Base-by-base conservation (phyloP, 1,284 basidiomycete species). In the Abortiporus biennis region DNA sequence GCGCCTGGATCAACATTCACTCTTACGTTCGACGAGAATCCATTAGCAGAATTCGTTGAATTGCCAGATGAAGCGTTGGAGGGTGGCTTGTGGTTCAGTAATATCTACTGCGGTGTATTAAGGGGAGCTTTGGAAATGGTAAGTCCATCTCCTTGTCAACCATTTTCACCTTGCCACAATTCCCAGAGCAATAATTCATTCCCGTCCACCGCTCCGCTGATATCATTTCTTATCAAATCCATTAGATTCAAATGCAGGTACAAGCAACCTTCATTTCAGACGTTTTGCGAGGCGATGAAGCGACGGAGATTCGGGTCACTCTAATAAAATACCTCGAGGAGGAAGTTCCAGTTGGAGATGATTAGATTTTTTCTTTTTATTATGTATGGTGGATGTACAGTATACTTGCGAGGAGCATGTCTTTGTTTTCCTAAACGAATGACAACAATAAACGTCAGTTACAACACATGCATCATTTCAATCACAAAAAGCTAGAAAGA, bases 121-220 rank as follows among this genome's bases (percentile, higher is more conserved):
- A 72, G 94, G 42, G 96, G 96, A 1, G 82, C 93, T 19, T 62
- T 99, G 38, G 96, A 99, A 66, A 99, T 99, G 96, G 96, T 96
- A 54, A 51, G 76, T 67, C 32, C 24, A 15, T 17, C 13, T 34
- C 32, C 41, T 19, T 40, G 22, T 12, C 15, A 9, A 43, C 16
- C 17, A 27, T 13, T 20, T 8, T 23, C 17, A 29, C n/a, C n/a
- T n/a, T n/a, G n/a, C n/a, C n/a, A n/a, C n/a, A n/a, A n/a, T n/a
- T n/a, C n/a, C n/a, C n/a, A n/a, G n/a, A n/a, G n/a, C n/a, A n/a
- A n/a, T n/a, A n/a, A n/a, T n/a, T n/a, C n/a, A n/a, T n/a, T n/a
- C n/a, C n/a, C n/a, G n/a, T n/a, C n/a, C n/a, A n/a, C n/a, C n/a
- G n/a, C n/a, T n/a, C n/a, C n/a, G n/a, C n/a, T n/a, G n/a, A n/a